These are phyloP conservation scores for Aspergillus haitiensis DNA, from an alignment of 495 filamentous ascomycete species.

Conservation along the genomic window DNA sequence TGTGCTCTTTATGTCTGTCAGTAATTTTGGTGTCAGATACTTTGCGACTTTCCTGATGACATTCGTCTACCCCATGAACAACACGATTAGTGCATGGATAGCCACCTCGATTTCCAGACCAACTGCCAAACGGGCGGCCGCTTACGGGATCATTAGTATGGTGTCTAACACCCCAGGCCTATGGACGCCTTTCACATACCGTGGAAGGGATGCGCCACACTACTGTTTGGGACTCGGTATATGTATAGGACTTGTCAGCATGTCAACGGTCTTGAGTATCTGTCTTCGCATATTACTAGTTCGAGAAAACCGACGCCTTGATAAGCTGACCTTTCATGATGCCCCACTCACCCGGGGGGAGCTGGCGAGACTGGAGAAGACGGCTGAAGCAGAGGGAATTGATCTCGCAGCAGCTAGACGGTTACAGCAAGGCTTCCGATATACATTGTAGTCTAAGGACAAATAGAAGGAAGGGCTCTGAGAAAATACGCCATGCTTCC, in stretches of 20 bases:
- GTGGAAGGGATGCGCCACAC: conserved; percentile 26
- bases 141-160: conserved; percentile 43
- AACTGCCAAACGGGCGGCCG: conserved; percentile 45
- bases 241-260: conserved; percentile 32
- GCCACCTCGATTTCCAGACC: conserved; percentile 44
- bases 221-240: conserved; percentile 37
- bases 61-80: conserved; percentile 43
- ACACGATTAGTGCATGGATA: conserved; percentile 46
- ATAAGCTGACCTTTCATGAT: conserved; percentile 33
- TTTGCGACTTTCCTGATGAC: conserved; percentile 47
- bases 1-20: conserved; percentile 40
- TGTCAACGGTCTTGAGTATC: conserved; percentile 25
- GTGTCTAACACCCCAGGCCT: conserved; percentile 40
- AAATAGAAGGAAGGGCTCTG: too few relatives aligned
- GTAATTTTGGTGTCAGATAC: conserved; percentile 40
- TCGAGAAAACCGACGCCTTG: conserved; percentile 36
- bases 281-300: conserved; percentile 26
- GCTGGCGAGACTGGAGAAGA: conserved; percentile 31
- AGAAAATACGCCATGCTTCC: too few relatives aligned
- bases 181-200: conserved; percentile 48
- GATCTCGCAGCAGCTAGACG: conserved; percentile 33
- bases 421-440: conserved; percentile 40
- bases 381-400: conserved; percentile 40
- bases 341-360: conserved; percentile 30
- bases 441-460: conserved; percentile 22